phyloP scores from a whole-genome alignment of 129 eudicot species.

The Lonicera japonica region DNA sequence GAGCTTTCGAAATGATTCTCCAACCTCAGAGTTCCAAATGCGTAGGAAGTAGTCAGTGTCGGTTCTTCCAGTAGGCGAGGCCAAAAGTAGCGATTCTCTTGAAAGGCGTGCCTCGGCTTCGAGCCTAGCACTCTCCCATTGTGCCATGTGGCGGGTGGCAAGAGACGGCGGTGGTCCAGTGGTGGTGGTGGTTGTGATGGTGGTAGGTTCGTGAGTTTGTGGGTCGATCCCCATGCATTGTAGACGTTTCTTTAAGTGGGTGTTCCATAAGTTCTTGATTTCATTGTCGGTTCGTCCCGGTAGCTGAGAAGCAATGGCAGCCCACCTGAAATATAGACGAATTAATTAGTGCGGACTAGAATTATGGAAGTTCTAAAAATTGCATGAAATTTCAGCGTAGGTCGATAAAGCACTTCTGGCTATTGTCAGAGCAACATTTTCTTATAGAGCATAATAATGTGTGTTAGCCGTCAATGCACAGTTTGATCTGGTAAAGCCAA shows the following conservation, averaged over 20 bases:
- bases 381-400: too few species aligned
- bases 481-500: too few species aligned
- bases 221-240: constrained; percentile 77
- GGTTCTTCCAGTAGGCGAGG: constrained; percentile 19
- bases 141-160: constrained; percentile 92
- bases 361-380: too few species aligned
- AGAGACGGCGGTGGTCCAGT: constrained; percentile 41
- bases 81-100: constrained; percentile 35
- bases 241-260: constrained; percentile 71
- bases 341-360: background rate
- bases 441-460: too few species aligned
- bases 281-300: constrained; percentile 97
- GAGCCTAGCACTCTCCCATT: constrained; percentile 95
- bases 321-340: constrained; percentile 54
- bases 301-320: constrained; percentile 88
- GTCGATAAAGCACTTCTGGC: too few species aligned
- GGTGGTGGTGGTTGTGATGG: background rate
- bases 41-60: constrained; percentile 54
- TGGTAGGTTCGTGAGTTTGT: constrained; percentile 60
- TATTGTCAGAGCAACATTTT: too few species aligned
- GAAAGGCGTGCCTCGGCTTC: constrained; percentile 95
- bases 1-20: constrained; percentile 66
- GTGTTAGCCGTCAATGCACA: too few species aligned
- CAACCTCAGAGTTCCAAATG: constrained; percentile 90
- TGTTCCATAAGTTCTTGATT: constrained; percentile 96